Evolutionary conservation across 768 basidiomycete species (phyloP), one percentile per base, ranked within the genome.

Genomic region (Leucosporidium yakuticum): DNA sequence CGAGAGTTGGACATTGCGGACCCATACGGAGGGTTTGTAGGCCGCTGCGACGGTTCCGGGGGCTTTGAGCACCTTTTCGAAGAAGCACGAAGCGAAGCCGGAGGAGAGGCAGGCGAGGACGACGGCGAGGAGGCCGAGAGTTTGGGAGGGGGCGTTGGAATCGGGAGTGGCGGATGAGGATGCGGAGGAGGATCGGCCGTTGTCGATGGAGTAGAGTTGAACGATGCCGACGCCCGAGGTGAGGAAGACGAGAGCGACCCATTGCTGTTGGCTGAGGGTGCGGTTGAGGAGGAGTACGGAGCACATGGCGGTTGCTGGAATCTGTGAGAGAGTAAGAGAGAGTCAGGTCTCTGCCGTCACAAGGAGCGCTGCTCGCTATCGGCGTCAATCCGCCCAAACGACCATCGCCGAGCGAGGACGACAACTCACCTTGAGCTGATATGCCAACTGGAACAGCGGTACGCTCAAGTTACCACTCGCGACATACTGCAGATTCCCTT

Each of bases 381-480:
- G 39, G 14, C 6, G 39, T 3, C 39, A 15, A 15, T 7, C 39
- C 25, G n/a, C 11, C 39, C 39, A 2, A n/a, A 17, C 4, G n/a
- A 25, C 23, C 25, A 21, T 9, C 8, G 32, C n/a, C 17, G 49
- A 31, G 21, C 2, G 14, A 49, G 27, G 11, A 7, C n/a, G 29
- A 21, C 34, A 2, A 59, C 63, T 31, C 32, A 75, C 75, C 67
- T 87, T 91, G 89, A 96, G 93, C 79, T 96, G 95, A 82, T 90
- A 97, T 70, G 96, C 93, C 47, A 92, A 93, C 69, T 96, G 93
- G 79, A 97, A 97, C 21, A 91, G 90, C 21, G 94, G 91, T 21
- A 90, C 91, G 69, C 90, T 87, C 65, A 97, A 81, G 78, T 97
- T 96, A 51, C 88, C 87, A 7, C 88, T 89, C 49, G 94, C 94